A percentile compares a stretch with the other conserved stretches of the same genome.
Evolutionary conservation across 805 yeast genomes (phyloP).

Genomic region (Candida ascalaphidarum): DNA sequence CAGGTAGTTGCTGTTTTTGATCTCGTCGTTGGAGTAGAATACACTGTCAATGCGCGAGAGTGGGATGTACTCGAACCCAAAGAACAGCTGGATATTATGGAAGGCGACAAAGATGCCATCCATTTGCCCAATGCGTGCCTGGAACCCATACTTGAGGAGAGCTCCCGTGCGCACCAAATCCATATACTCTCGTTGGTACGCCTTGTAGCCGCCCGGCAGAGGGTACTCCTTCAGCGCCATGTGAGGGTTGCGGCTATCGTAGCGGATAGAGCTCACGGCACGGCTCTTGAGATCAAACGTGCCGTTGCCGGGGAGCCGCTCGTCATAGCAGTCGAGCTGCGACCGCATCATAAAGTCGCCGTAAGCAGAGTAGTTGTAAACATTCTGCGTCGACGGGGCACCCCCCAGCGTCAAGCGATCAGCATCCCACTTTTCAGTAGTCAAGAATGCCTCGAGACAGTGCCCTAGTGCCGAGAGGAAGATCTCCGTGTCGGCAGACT

Average conservation of each 20-base stretch:
- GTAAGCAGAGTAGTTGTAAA: constrained; percentile 64
- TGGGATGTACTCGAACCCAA: constrained; percentile 88
- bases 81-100: constrained; percentile 71
- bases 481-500: constrained; percentile 56
- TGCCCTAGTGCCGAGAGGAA: constrained; percentile 71
- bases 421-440: constrained; percentile 39
- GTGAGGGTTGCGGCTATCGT: constrained; percentile 60
- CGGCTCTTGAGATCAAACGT: constrained; percentile 88
- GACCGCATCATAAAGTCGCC: constrained; percentile 78
- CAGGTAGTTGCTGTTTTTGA: constrained; percentile 5
- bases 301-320: constrained; percentile 78
- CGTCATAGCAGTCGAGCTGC: constrained; percentile 78
- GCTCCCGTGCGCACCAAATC: constrained; percentile 70
- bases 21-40: constrained; percentile 13
- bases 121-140: constrained; percentile 94
- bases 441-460: constrained; percentile 67
- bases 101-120: constrained; percentile 92
- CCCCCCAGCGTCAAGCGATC: constrained; percentile 4
- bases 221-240: constrained; percentile 55
- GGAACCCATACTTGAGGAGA: constrained; percentile 76
- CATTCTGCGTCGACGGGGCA: neutral
- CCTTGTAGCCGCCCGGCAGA: constrained; percentile 58
- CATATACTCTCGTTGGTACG: constrained; percentile 71
- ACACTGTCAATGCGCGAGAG: constrained; percentile 56
- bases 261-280: constrained; percentile 80